These are phyloP conservation scores for Russula vinacea DNA, from an alignment of 768 basidiomycete species.

Conservation along the genomic window DNA sequence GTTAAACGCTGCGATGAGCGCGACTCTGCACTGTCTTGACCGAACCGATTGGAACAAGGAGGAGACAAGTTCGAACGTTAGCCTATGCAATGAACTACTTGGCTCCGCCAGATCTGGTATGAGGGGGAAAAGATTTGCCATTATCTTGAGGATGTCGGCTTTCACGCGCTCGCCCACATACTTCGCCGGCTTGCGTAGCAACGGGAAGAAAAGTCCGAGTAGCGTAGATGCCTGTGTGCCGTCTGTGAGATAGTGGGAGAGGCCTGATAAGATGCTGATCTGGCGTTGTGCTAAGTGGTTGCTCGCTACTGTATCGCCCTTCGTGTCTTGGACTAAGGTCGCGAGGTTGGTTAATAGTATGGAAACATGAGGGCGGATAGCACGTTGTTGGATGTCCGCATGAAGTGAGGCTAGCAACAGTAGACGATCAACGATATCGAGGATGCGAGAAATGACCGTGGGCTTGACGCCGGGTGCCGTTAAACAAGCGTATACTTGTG, in stretches of 20 bases:
- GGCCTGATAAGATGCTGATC: constrained; percentile 72
- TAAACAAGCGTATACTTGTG: constrained; percentile 79
- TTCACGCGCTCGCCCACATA: constrained; percentile 84
- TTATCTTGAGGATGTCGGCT: constrained; percentile 70
- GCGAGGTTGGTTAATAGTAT: constrained; percentile 70
- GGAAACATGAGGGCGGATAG: constrained; percentile 70
- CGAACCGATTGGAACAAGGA: constrained; percentile 75
- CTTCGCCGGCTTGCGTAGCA: constrained; percentile 73
- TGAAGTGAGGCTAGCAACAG: constrained; percentile 54
- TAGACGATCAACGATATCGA: constrained; percentile 80
- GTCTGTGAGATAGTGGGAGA: constrained; percentile 72
- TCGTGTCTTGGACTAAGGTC: constrained; percentile 60
- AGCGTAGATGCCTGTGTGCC: constrained; percentile 69
- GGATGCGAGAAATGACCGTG: constrained; percentile 70
- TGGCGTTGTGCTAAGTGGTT: constrained; percentile 76
- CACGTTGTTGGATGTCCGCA: constrained; percentile 45
- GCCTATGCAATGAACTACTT: constrained; percentile 44
- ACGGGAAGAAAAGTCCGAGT: constrained; percentile 67
- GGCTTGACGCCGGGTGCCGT: constrained; percentile 84
- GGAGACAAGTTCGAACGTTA: constrained; percentile 65
- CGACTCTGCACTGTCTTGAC: constrained; percentile 64
- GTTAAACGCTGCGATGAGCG: constrained; percentile 64
- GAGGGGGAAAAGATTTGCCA: constrained; percentile 61
- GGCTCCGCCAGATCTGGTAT: constrained; percentile 57
- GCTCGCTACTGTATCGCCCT: constrained; percentile 47